phyloP scores from a whole-genome alignment of 495 filamentous ascomycete genomes.

The Aspergillus homomorphus region DNA sequence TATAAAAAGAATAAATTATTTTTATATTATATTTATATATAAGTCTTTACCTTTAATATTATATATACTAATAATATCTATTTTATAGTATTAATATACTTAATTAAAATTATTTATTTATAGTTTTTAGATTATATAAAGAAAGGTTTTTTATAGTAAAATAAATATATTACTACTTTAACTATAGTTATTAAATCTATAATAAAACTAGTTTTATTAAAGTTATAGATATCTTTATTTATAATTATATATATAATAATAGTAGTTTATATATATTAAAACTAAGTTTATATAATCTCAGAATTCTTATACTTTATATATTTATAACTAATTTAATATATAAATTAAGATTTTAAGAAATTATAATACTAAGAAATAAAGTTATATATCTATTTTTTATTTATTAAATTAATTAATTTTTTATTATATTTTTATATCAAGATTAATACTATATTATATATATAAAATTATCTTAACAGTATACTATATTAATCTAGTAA shows the following conservation, averaged over 20 bases:
- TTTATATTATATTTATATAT: not conserved
- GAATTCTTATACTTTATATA: no score
- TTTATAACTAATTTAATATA: not conserved
- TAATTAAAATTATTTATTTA: no score
- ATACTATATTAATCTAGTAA: not conserved
- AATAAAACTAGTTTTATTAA: constrained; percentile 1
- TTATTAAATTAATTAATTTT: not conserved
- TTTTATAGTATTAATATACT: no score
- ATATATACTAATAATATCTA: not conserved
- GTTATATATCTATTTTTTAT: not conserved
- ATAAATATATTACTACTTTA: no score
- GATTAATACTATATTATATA: no score
- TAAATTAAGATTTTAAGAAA: not conserved
- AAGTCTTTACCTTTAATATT: not conserved
- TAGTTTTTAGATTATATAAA: no score
- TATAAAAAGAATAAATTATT: not conserved
- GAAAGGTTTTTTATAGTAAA: no score
- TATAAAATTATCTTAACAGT: not conserved
- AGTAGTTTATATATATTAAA: not conserved
- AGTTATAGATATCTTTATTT: not conserved
- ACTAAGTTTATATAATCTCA: no score
- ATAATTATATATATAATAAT: not conserved
- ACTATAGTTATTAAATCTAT: not conserved
- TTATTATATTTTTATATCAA: not conserved
- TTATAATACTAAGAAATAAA: not conserved